Percentiles rank a stretch among this genome's conserved stretches.
These are phyloP conservation scores for Neoboletus brunneissimus DNA, from an alignment of 768 basidiomycete genomes.

Conservation along the genomic window DNA sequence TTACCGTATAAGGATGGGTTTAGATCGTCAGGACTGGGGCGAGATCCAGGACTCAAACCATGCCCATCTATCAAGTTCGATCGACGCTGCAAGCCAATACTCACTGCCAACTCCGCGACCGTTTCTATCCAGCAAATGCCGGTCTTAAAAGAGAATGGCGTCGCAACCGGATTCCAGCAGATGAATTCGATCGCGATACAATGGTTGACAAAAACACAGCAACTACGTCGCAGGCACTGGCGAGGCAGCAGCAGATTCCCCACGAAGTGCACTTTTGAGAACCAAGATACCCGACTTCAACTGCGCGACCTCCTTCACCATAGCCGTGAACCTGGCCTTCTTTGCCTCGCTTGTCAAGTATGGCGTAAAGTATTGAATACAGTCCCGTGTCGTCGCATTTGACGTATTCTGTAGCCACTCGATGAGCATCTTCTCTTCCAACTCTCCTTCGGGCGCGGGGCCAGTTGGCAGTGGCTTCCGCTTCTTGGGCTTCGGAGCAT, in stretches of 20 bases:
- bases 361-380: conserved; percentile 75
- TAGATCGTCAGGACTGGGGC: conserved; percentile 5
- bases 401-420: conserved; percentile 71
- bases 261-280: conserved; percentile 44
- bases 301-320: conserved; percentile 78
- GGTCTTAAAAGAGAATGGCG: not conserved
- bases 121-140: not conserved
- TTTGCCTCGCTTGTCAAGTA: conserved; percentile 67
- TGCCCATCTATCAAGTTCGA: conserved; percentile 24
- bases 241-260: conserved; percentile 26
- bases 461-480: conserved; percentile 42
- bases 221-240: conserved; percentile 26
- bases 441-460: conserved; percentile 49
- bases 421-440: conserved; percentile 64
- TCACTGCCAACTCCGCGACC: conserved; percentile 9
- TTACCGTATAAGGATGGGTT: conserved; percentile 11
- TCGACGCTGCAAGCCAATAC: conserved; percentile 16
- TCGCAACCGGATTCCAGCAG: conserved; percentile 11
- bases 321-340: conserved; percentile 71
- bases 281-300: conserved; percentile 65
- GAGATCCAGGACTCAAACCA: conserved; percentile 1
- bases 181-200: conserved; percentile 19
- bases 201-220: conserved; percentile 14
- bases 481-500: conserved; percentile 51
- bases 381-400: conserved; percentile 73